phyloP scores from a whole-genome alignment of 163 green algal species.

The Chlorella variabilis region DNA sequence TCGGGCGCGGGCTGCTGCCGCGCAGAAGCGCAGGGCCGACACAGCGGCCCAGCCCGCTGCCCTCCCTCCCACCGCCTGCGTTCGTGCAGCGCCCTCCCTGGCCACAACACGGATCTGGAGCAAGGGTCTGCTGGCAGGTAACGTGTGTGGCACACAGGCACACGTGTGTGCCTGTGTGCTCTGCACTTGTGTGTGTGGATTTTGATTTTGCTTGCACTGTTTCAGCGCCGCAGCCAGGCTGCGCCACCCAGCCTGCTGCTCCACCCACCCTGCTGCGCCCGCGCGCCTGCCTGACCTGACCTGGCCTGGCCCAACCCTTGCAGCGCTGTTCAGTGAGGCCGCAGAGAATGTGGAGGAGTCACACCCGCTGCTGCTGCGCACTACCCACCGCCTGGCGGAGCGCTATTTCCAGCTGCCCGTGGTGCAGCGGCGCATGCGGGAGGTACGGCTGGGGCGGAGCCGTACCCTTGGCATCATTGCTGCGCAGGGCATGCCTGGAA shows the following conservation, averaged over 20 bases:
- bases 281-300: background rate
- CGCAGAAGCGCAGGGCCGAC: too few relatives aligned
- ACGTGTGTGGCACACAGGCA: background rate
- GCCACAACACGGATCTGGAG: conserved; percentile 52
- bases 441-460: too few relatives aligned
- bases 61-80: too few relatives aligned
- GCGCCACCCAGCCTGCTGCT: too few relatives aligned
- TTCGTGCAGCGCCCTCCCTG: conserved; percentile 44
- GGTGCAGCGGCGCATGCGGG: conserved; percentile 35
- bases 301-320: conserved; percentile 20
- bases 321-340: conserved; percentile 45
- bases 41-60: too few relatives aligned
- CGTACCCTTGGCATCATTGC: too few relatives aligned
- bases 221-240: too few relatives aligned
- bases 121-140: conserved; percentile 29
- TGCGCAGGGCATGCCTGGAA: background rate
- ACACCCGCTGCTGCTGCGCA: conserved; percentile 33
- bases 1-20: too few relatives aligned
- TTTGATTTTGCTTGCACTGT: too few relatives aligned
- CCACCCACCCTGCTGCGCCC: too few relatives aligned
- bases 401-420: conserved; percentile 24
- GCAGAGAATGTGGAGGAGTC: conserved; percentile 36
- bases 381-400: background rate
- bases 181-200: too few relatives aligned
- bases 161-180: too few relatives aligned